phyloP scores from a whole-genome alignment of 331 rosid genomes.

The Malus hybrid region DNA sequence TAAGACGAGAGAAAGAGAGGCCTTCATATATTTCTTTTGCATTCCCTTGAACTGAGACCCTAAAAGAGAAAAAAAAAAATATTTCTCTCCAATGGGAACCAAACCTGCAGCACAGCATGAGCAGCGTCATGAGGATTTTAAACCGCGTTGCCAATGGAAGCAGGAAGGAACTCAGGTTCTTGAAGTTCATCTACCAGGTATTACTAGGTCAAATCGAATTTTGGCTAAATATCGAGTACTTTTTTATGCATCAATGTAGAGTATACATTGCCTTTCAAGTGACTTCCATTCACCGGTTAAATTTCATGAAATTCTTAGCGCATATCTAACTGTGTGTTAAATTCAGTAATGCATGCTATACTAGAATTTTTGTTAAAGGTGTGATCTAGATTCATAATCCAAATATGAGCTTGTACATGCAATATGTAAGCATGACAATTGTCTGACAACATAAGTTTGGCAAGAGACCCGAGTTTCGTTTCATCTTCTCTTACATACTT shows the following conservation, averaged over 20 bases:
- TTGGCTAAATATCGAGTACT: neutral
- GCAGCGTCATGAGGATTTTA: slow-evolving; percentile 41
- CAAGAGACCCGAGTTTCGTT: neutral
- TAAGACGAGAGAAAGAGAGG: neutral
- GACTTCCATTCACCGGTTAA: no score
- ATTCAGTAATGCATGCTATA: no score
- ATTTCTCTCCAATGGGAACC: neutral
- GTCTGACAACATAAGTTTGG: neutral
- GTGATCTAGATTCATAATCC: no score
- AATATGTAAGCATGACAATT: no score
- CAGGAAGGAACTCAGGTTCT: slow-evolving; percentile 36
- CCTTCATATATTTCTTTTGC: neutral
- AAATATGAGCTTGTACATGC: no score
- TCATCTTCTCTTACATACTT: neutral
- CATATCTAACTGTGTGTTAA: no score
- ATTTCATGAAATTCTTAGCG: no score
- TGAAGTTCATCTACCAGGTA: slow-evolving; percentile 67
- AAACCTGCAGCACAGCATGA: neutral
- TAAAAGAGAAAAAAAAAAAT: neutral
- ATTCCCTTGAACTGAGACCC: neutral
- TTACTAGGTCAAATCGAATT: neutral
- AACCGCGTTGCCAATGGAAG: slow-evolving; percentile 51
- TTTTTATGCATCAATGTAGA: neutral
- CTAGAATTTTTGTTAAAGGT: no score
- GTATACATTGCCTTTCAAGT: no score